phyloP scores from a whole-genome alignment of 2,329 filamentous ascomycete species.

The Ophiostoma triangulosporum region DNA sequence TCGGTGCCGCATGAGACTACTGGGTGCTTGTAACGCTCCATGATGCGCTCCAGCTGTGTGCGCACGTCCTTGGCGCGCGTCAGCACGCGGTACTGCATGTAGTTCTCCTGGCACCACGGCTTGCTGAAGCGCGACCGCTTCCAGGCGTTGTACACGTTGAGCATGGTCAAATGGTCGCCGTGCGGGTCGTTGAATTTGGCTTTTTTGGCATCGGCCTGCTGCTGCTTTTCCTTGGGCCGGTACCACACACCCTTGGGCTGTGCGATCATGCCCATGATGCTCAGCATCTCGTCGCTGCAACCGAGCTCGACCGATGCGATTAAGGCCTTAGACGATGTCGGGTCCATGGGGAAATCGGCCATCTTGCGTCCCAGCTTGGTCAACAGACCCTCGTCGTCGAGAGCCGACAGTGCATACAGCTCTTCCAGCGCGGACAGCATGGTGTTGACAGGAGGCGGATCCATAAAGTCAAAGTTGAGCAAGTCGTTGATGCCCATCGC shows the following conservation, averaged over 20 bases:
- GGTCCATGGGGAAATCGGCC: conserved; percentile 98
- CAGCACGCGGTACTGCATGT: conserved; percentile 86
- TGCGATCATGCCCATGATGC: conserved; percentile 88
- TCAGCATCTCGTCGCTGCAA: conserved; percentile 88
- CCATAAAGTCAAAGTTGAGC: conserved; percentile 97
- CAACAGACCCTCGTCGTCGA: conserved; percentile 89
- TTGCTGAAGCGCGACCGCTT: conserved; percentile 69
- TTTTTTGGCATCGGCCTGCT: conserved; percentile 94
- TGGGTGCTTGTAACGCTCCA: conserved; percentile 76
- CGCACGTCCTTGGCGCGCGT: conserved; percentile 81
- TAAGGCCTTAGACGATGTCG: conserved; percentile 76
- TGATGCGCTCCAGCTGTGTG: conserved; percentile 83
- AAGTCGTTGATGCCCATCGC: conserved; percentile 99
- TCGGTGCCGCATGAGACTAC: conserved; percentile 77
- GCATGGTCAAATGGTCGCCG: conserved; percentile 83
- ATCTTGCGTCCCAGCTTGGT: conserved; percentile 90
- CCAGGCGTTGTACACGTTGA: conserved; percentile 98
- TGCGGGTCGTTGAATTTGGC: conserved; percentile 92
- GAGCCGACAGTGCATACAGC: conserved; percentile 76
- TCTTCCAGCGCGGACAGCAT: conserved; percentile 96
- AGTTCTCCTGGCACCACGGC: conserved; percentile 96
- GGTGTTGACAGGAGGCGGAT: conserved; percentile 91
- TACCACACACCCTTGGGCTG: conserved; percentile 73
- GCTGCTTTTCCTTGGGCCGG: conserved; percentile 91
- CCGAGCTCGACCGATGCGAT: conserved; percentile 70